phyloP scores from a whole-genome alignment of 2,329 filamentous ascomycete species.

The Aspergillus tamarii region DNA sequence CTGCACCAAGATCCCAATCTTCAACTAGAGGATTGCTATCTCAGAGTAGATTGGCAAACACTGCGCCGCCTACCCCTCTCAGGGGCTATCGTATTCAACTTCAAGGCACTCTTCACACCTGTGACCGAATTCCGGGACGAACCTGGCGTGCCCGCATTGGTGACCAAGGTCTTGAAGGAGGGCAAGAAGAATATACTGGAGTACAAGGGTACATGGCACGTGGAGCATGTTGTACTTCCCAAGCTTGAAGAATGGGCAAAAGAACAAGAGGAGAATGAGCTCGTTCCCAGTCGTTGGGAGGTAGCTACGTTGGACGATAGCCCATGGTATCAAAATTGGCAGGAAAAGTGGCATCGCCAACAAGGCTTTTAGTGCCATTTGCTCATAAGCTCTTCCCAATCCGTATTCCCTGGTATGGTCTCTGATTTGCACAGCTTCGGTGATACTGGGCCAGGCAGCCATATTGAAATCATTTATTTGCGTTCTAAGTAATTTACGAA shows the following conservation, averaged over 20 bases:
- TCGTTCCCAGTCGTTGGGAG: slow-evolving; percentile 66
- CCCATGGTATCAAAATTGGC: slow-evolving; percentile 77
- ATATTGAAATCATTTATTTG: neutral
- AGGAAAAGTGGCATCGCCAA: slow-evolving; percentile 69
- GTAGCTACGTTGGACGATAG: slow-evolving; percentile 71
- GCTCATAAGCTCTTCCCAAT: neutral
- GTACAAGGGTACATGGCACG: slow-evolving; percentile 83
- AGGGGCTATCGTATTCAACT: slow-evolving; percentile 79
- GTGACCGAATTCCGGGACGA: slow-evolving; percentile 71
- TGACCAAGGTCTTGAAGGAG: slow-evolving; percentile 70
- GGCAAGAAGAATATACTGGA: slow-evolving; percentile 73
- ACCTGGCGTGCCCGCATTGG: slow-evolving; percentile 69
- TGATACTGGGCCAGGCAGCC: neutral
- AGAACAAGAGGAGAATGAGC: slow-evolving; percentile 67
- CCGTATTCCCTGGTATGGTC: neutral
- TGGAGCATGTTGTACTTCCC: slow-evolving; percentile 72
- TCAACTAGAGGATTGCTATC: slow-evolving; percentile 60
- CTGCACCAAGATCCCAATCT: slow-evolving; percentile 61
- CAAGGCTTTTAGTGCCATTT: slow-evolving; percentile 58
- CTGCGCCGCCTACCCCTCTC: slow-evolving; percentile 77
- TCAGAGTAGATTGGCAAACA: slow-evolving; percentile 89
- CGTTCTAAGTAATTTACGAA: neutral
- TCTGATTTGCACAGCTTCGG: neutral
- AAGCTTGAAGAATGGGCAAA: slow-evolving; percentile 64
- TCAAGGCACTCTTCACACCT: slow-evolving; percentile 83